These are phyloP conservation scores for Scorias spongiosa DNA, from an alignment of 2,329 filamentous ascomycete genomes.

Conservation along the genomic window DNA sequence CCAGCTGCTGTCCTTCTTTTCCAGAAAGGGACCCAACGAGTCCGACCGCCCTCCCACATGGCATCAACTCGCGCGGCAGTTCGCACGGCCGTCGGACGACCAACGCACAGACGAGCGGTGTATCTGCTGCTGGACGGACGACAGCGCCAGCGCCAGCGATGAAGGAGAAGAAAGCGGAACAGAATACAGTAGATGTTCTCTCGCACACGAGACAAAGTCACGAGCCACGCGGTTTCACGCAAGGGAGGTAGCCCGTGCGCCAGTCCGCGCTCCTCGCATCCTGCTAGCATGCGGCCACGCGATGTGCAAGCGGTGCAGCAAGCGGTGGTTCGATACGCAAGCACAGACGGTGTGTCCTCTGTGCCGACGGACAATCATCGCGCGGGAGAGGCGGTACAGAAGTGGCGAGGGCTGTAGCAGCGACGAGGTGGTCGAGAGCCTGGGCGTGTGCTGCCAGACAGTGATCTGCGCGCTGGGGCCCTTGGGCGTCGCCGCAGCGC, in stretches of 20 bases:
- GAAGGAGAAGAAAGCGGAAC: no score
- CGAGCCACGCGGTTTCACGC: no score
- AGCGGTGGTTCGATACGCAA: background rate
- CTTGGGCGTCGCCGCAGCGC: background rate
- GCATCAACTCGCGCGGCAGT: background rate
- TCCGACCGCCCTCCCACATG: no score
- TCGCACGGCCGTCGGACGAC: background rate
- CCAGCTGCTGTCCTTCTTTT: no score
- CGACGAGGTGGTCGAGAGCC: background rate
- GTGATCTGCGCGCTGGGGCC: background rate
- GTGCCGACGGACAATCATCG: background rate
- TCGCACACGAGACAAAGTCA: no score
- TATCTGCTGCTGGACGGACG: background rate
- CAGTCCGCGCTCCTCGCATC: background rate
- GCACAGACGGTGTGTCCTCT: background rate
- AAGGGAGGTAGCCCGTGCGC: no score
- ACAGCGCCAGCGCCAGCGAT: background rate
- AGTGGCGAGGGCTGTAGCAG: background rate
- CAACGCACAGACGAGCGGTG: background rate
- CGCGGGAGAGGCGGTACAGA: background rate
- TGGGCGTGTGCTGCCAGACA: background rate
- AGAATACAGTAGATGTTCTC: no score
- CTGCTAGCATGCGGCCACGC: background rate
- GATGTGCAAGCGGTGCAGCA: background rate
- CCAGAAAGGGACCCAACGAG: no score